Conservation (phyloP, 257 asterid genomes). For the Petunia axillaris region DNA sequence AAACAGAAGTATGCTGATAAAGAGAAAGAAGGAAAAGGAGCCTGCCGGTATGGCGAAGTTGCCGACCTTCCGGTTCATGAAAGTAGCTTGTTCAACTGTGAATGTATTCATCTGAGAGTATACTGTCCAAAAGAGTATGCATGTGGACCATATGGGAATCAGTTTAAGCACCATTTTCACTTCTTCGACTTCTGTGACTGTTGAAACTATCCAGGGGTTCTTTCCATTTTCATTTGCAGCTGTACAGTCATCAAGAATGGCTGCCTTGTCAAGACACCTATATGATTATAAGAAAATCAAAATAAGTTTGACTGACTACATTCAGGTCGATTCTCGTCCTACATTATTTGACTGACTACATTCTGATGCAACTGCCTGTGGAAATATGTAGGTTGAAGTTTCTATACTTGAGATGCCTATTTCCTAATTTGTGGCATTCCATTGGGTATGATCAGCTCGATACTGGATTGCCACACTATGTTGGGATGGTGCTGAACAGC, state of each 20-base stretch:
- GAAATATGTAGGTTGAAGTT: constrained; percentile 9
- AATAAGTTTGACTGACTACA: neutral
- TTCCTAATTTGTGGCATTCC: constrained; percentile 16
- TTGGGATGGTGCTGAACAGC: too few species aligned
- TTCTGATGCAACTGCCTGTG: constrained; percentile 5
- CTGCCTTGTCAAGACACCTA: constrained; percentile 88
- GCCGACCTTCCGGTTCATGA: constrained; percentile 64
- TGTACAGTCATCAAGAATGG: constrained; percentile 46
- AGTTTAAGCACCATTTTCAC: constrained; percentile 80
- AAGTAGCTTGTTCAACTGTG: constrained; percentile 86
- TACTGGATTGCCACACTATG: neutral
- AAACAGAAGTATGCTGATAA: constrained; percentile 71
- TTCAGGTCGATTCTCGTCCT: neutral
- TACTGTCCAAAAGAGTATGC: constrained; percentile 86
- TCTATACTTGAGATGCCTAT: neutral
- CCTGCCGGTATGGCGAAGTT: constrained; percentile 70
- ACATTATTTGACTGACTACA: neutral
- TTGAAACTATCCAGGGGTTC: constrained; percentile 40
- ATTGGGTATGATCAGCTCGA: neutral
- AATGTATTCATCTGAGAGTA: constrained; percentile 93
- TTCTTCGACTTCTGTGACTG: constrained; percentile 78
- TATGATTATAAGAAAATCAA: neutral
- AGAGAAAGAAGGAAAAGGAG: constrained; percentile 74
- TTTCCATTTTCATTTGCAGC: constrained; percentile 16
- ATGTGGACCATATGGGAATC: constrained; percentile 86